Evolutionary conservation across 441 rosid genomes (phyloP), one percentile per base, ranked within the genome.

Genomic region (Pelargonium fulgidum): DNA sequence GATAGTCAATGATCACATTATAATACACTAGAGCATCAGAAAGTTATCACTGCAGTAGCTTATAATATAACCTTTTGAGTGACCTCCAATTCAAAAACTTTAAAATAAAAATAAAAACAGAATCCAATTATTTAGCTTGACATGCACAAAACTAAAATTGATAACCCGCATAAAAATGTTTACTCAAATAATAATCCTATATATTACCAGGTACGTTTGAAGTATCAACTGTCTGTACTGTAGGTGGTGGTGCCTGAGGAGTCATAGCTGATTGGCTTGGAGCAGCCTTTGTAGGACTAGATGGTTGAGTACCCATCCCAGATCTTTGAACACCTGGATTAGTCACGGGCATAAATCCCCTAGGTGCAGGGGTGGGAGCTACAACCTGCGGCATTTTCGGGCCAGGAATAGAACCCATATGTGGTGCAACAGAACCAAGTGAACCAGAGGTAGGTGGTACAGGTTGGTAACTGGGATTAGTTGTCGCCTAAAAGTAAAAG

Each of bases 171-270:
- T 62, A 22, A 12, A 64, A 33, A 58, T 24, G 9, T 59, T 20
- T 1, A 20, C 36, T 14, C 9, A 50, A n/a, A 54, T 10, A 17
- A 20, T 3, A 65, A 72, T 39, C 7, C 12, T 13, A 64, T 67
- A 19, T 74, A 70, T 76, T 86, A 96, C 99, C 97, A 68, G 97
- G 96, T 33, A 93, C 97, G 64, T 79, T 93, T 73, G 93, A 86
- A 58, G 92, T 91, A 79, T 96, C 89, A 64, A 80, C 99, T 7
- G 94, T 91, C 81, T 91, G 97, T 67, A 89, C 86, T 4, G 99
- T 96, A 62, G 98, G 89, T 73, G 91, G 98, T 29, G 90, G 89
- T 77, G 92, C 88, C 71, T 89, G 81, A 73, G 95, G 91, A 14
- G 85, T 48, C 42, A 71, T 86, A 72, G 84, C 78, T 77, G 86